phyloP scores from a whole-genome alignment of 2,329 filamentous ascomycete genomes.

The Hypoxylon sp. region DNA sequence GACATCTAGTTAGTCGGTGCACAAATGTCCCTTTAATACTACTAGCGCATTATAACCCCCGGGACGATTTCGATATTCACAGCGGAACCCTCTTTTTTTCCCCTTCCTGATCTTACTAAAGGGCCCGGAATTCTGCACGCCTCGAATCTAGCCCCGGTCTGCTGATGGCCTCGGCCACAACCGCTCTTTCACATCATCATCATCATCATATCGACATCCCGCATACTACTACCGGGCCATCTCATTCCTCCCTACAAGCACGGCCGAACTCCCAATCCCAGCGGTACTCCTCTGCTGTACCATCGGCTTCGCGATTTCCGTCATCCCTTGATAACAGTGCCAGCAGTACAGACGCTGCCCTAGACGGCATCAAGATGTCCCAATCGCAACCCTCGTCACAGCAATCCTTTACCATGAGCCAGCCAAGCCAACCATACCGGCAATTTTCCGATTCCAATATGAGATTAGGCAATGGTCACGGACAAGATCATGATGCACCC shows the following conservation, averaged over 20 bases:
- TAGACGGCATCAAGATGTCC: slow-evolving; percentile 59
- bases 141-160: slow-evolving; percentile 28
- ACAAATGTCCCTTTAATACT: slow-evolving; percentile 19
- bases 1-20: slow-evolving; percentile 7
- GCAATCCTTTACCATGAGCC: slow-evolving; percentile 71
- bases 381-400: slow-evolving; percentile 67
- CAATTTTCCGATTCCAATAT: slow-evolving; percentile 59
- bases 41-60: slow-evolving; percentile 16
- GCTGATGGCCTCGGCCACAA: slow-evolving; percentile 58
- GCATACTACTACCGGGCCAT: slow-evolving; percentile 11
- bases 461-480: slow-evolving; percentile 53
- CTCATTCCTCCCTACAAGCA: slow-evolving; percentile 34
- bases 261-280: slow-evolving; percentile 32
- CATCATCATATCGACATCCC: slow-evolving; percentile 40
- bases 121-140: slow-evolving; percentile 20
- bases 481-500: slow-evolving; percentile 58
- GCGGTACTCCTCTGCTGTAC: slow-evolving; percentile 34
- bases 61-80: slow-evolving; percentile 9
- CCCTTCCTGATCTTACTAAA: slow-evolving; percentile 21
- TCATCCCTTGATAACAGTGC: slow-evolving; percentile 38
- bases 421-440: slow-evolving; percentile 61
- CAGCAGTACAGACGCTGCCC: slow-evolving; percentile 48
- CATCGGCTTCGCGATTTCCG: slow-evolving; percentile 20
- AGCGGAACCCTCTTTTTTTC: slow-evolving; percentile 16
- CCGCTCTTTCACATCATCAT: slow-evolving; percentile 53